These are phyloP conservation scores for Candida succiphila DNA, from an alignment of 805 yeast species.

Conservation along the genomic window DNA sequence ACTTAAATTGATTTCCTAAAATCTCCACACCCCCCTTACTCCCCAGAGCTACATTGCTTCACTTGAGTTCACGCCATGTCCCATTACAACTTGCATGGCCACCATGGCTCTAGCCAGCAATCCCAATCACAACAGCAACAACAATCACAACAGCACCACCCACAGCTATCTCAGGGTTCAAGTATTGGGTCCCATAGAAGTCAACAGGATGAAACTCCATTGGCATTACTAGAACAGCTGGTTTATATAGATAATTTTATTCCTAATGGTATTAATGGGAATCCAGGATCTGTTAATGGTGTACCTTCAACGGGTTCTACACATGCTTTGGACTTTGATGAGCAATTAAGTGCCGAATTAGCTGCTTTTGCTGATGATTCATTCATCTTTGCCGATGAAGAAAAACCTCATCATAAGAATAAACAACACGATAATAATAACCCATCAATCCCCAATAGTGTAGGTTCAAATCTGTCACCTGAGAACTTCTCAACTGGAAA, in stretches of 20 bases:
- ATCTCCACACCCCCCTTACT: too few relatives aligned
- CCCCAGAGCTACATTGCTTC: too few relatives aligned
- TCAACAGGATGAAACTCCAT: conserved; percentile 24
- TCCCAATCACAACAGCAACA: background rate
- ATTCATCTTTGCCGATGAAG: conserved; percentile 76
- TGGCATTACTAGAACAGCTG: conserved; percentile 58
- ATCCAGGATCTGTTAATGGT: conserved; percentile 15
- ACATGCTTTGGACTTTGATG: conserved; percentile 27
- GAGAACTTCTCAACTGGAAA: conserved; percentile 1
- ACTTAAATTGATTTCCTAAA: too few relatives aligned
- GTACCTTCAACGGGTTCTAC: background rate
- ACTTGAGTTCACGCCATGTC: too few relatives aligned
- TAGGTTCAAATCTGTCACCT: background rate
- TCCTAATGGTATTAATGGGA: conserved; percentile 31
- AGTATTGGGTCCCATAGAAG: too few relatives aligned
- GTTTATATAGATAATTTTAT: conserved; percentile 74
- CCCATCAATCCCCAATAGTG: conserved; percentile 1
- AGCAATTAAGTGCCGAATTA: conserved; percentile 50
- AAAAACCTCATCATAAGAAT: conserved; percentile 36
- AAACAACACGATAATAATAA: conserved; percentile 8
- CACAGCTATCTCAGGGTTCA: too few relatives aligned
- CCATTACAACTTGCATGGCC: too few relatives aligned
- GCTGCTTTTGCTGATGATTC: conserved; percentile 80
- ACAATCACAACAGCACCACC: background rate
- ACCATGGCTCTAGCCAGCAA: too few relatives aligned